phyloP scores from a whole-genome alignment of 768 basidiomycete species.

The Mrakia frigida region DNA sequence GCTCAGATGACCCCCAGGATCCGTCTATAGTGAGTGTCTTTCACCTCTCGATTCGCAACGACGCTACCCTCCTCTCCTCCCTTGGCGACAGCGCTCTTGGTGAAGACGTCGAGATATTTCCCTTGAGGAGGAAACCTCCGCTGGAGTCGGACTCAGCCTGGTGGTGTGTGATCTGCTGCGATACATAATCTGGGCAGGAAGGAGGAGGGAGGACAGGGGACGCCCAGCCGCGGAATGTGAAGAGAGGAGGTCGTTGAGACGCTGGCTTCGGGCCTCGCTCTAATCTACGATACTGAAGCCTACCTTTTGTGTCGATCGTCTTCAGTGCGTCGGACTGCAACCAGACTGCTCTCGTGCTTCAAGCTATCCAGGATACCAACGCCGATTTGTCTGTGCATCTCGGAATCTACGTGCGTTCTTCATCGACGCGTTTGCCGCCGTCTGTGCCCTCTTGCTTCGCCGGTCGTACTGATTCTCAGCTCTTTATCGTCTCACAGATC shows the following conservation, averaged over 20 bases:
- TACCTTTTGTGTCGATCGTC: too few species aligned
- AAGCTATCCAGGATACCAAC: conserved; percentile 85
- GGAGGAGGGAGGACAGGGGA: not conserved
- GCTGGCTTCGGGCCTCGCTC: not conserved
- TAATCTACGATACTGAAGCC: not conserved
- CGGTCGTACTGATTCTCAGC: conserved; percentile 33
- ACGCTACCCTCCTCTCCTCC: not conserved
- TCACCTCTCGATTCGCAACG: not conserved
- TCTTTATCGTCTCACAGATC: conserved; percentile 41
- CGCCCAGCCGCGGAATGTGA: not conserved
- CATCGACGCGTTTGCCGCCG: not conserved
- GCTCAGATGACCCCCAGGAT: conserved; percentile 31
- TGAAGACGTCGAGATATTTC: not conserved
- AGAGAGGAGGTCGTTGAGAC: not conserved
- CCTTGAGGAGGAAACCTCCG: not conserved
- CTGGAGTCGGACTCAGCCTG: not conserved
- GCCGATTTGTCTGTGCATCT: conserved; percentile 71
- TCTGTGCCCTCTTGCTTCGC: too few species aligned
- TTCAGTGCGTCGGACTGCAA: conserved; percentile 40
- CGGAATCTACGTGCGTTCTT: conserved; percentile 41
- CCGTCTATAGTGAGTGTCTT: conserved; percentile 24
- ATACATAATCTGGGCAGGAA: not conserved
- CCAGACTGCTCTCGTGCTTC: conserved; percentile 53
- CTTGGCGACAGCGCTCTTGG: not conserved
- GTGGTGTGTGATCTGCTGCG: not conserved